Evolutionary conservation across 805 yeast genomes (phyloP).

Genomic region (Myxozyma vanderwaltii): DNA sequence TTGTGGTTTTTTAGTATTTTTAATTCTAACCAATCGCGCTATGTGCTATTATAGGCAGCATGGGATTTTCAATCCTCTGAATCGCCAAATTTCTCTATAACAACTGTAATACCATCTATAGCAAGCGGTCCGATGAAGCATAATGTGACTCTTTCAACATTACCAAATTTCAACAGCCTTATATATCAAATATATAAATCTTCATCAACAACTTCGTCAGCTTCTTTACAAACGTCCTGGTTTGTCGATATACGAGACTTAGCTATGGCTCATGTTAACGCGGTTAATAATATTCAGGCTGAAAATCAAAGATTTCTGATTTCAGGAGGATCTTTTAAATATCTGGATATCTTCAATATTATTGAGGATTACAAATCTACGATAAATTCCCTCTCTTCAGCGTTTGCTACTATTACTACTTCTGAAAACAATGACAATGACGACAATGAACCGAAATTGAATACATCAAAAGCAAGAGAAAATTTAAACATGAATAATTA

Average conservation of each 20-base stretch:
- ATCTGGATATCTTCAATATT: background rate
- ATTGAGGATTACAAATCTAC: background rate
- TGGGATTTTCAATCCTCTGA: constrained; percentile 53
- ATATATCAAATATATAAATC: constrained; percentile 42
- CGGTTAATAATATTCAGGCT: constrained; percentile 41
- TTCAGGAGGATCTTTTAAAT: background rate
- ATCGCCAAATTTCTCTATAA: constrained; percentile 36
- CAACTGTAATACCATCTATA: constrained; percentile 40
- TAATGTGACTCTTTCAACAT: constrained; percentile 35
- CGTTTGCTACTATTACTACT: too few species aligned
- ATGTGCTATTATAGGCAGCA: constrained; percentile 44
- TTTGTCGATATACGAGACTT: constrained; percentile 62
- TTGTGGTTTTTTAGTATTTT: background rate
- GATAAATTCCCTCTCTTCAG: too few species aligned
- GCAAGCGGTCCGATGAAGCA: constrained; percentile 40
- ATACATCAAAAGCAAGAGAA: too few species aligned
- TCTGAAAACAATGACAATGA: too few species aligned
- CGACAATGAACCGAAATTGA: too few species aligned
- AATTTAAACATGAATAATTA: too few species aligned
- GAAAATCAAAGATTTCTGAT: constrained; percentile 4
- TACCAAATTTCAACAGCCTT: constrained; percentile 45
- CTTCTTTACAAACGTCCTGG: background rate
- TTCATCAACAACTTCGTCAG: constrained; percentile 7
- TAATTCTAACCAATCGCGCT: background rate
- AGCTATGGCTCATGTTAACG: constrained; percentile 56